phyloP scores from a whole-genome alignment of 139 green algal genomes.

The Tetradesmus obliquus region DNA sequence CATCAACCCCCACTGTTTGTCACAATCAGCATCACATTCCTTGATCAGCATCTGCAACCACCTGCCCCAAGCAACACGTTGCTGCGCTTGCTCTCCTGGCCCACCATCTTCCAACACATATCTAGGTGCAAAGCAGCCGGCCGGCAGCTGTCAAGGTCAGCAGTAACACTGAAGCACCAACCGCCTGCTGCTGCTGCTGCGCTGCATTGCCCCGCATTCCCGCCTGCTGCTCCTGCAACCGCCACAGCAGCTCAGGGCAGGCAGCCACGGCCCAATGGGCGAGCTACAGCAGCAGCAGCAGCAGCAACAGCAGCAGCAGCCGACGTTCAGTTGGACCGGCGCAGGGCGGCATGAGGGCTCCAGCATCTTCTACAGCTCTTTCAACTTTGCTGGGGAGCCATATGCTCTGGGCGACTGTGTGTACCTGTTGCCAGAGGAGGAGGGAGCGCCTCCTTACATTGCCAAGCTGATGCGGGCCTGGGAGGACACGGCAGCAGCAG shows the following conservation, averaged over 20 bases:
- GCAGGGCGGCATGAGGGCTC: not conserved
- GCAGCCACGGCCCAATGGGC: not conserved
- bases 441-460: constrained; percentile 63
- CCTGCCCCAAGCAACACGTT: not conserved
- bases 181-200: not conserved
- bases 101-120: not conserved
- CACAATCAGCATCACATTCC: not conserved
- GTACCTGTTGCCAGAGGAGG: constrained; percentile 67
- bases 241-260: not conserved
- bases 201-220: not conserved
- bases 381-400: constrained; percentile 31
- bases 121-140: not conserved
- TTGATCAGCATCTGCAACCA: not conserved
- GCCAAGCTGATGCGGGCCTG: constrained; percentile 57
- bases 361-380: constrained; percentile 31
- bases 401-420: constrained; percentile 59
- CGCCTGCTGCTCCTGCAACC: not conserved
- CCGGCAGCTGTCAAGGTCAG: not conserved
- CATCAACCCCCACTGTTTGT: not conserved
- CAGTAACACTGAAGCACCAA: not conserved
- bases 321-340: constrained; percentile 46
- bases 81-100: not conserved
- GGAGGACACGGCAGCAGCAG: constrained; percentile 49
- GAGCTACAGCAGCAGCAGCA: constrained; percentile 11
- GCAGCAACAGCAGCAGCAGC: not conserved